Percentiles rank a stretch among this genome's conserved stretches.
Conservation (phyloP, 1,284 basidiomycete genomes). For the Volvariella volvacea region DNA sequence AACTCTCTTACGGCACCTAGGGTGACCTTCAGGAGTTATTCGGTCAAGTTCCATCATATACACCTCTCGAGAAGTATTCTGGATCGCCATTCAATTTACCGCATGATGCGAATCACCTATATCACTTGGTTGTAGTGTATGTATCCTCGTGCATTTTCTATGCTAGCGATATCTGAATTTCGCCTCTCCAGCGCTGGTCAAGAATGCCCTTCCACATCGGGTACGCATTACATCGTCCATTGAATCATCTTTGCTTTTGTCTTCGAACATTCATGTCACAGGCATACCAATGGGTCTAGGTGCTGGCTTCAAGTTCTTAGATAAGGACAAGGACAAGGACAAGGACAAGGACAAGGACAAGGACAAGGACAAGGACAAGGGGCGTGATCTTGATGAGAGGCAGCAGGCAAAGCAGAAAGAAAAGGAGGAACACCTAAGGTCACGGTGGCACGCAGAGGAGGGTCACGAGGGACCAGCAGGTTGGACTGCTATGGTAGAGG, state of each 20-base stretch:
- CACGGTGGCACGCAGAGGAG: constrained; percentile 5
- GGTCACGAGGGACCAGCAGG: constrained; percentile 35
- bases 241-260: constrained; percentile 2
- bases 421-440: constrained; percentile 1
- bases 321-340: constrained; percentile 36
- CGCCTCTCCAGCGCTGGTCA: constrained; percentile 59
- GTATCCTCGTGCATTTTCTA: constrained; percentile 19
- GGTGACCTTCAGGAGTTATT: constrained; percentile 74
- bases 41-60: constrained; percentile 55
- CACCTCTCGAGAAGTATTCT: constrained; percentile 19
- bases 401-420: constrained; percentile 6
- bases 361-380: constrained; percentile 30
- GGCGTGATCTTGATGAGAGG: constrained; percentile 4
- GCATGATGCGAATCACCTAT: constrained; percentile 57
- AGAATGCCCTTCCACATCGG: constrained; percentile 71
- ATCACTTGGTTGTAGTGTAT: constrained; percentile 75
- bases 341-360: constrained; percentile 32
- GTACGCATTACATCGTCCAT: constrained; percentile 25
- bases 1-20: constrained; percentile 23
- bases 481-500: constrained; percentile 70
- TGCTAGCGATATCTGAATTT: constrained; percentile 2
- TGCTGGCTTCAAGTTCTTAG: constrained; percentile 63
- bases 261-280: constrained; percentile 17
- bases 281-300: constrained; percentile 72
- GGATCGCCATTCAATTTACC: constrained; percentile 43